phyloP scores from a whole-genome alignment of 495 filamentous ascomycete species.

The Aspergillus nidulans region DNA sequence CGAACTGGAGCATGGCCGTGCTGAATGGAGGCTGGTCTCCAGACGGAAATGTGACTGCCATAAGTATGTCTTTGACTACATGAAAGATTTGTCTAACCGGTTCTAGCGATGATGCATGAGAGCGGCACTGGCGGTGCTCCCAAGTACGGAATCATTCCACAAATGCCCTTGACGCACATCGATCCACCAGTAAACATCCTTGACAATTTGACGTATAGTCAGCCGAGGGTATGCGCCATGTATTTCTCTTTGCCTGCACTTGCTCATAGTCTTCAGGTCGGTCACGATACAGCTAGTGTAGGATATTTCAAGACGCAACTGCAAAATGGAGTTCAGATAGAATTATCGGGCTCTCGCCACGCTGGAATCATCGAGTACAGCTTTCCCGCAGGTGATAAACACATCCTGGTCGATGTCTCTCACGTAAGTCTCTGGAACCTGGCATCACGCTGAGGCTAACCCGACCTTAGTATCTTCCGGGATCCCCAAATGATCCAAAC shows the following conservation, averaged over 20 bases:
- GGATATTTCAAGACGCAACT: conserved; percentile 59
- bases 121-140: conserved; percentile 65
- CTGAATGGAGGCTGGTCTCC: conserved; percentile 56
- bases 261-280: conserved; percentile 18
- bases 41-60: conserved; percentile 56
- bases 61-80: conserved; percentile 30
- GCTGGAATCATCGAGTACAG: conserved; percentile 58
- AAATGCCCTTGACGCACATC: conserved; percentile 50
- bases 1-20: conserved; percentile 45
- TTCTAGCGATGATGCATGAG: conserved; percentile 58
- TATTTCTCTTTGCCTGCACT: not conserved
- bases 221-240: conserved; percentile 23
- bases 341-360: conserved; percentile 56
- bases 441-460: not conserved
- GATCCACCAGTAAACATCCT: conserved; percentile 35
- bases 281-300: conserved; percentile 49
- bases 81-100: not conserved
- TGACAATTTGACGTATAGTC: conserved; percentile 38
- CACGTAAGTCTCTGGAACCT: conserved; percentile 38
- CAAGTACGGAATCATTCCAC: conserved; percentile 64
- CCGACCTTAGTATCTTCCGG: conserved; percentile 43
- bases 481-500: conserved; percentile 50
- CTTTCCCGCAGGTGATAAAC: conserved; percentile 46
- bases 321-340: conserved; percentile 50
- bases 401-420: conserved; percentile 60